phyloP scores from a whole-genome alignment of 192 early-diverging fungal genomes.

The Pilaira anomala region DNA sequence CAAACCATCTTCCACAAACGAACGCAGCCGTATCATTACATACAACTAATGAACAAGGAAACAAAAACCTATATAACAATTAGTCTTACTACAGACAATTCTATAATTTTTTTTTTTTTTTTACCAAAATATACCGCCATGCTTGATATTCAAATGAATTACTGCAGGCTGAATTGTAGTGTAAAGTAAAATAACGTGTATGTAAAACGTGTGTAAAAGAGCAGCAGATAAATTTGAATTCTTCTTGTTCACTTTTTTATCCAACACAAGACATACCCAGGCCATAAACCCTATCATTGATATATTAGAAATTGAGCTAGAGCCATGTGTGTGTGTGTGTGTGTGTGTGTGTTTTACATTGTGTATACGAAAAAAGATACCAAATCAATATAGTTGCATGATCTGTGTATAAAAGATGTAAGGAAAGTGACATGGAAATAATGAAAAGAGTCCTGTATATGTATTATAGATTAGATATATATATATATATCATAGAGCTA shows the following conservation, averaged over 20 bases:
- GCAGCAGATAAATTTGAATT: background rate
- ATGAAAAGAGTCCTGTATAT: too few species aligned
- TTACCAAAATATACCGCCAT: conserved; percentile 16
- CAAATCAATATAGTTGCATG: too few species aligned
- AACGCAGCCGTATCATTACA: conserved; percentile 28
- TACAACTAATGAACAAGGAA: conserved; percentile 19
- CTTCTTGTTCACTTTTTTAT: background rate
- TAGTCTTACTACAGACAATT: too few species aligned
- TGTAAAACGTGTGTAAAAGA: background rate
- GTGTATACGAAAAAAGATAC: too few species aligned
- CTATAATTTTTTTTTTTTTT: background rate
- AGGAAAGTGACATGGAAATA: too few species aligned
- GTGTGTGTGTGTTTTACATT: too few species aligned
- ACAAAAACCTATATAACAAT: conserved; percentile 19
- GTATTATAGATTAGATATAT: too few species aligned
- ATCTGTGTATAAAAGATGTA: too few species aligned
- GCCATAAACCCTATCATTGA: background rate
- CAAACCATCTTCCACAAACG: conserved; percentile 17
- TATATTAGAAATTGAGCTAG: background rate
- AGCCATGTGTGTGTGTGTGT: too few species aligned
- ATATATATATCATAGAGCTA: too few species aligned
- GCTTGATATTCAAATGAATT: background rate
- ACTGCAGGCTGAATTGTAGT: conserved; percentile 3
- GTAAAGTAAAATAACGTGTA: conserved; percentile 2
- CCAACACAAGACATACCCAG: background rate